These are phyloP conservation scores for Pelargonium citronellum DNA, from an alignment of 441 rosid species.

Conservation along the genomic window DNA sequence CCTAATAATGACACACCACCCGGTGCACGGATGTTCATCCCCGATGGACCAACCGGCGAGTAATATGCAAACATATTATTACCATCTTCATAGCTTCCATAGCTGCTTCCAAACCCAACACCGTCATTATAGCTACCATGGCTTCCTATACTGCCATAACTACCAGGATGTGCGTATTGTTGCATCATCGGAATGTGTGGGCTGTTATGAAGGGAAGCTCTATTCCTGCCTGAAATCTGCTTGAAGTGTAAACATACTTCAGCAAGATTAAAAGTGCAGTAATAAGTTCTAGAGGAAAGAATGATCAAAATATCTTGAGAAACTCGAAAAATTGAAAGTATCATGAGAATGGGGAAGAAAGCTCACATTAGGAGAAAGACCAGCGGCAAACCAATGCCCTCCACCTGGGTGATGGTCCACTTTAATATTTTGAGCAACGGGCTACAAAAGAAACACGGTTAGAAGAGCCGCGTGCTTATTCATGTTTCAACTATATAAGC, in stretches of 20 bases:
- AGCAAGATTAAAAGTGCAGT: slow-evolving; percentile 4
- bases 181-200: slow-evolving; percentile 63
- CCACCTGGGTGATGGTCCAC: slow-evolving; percentile 99
- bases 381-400: slow-evolving; percentile 99
- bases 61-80: slow-evolving; percentile 72
- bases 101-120: slow-evolving; percentile 71
- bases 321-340: slow-evolving; percentile 19
- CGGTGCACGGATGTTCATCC: slow-evolving; percentile 67
- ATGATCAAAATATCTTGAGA: slow-evolving; percentile 5
- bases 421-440: slow-evolving; percentile 71
- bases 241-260: slow-evolving; percentile 8
- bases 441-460: slow-evolving; percentile 28
- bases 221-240: slow-evolving; percentile 72
- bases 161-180: slow-evolving; percentile 67
- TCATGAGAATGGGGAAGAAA: slow-evolving; percentile 13
- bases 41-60: slow-evolving; percentile 89
- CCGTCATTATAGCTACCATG: slow-evolving; percentile 94
- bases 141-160: slow-evolving; percentile 97
- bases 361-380: slow-evolving; percentile 96
- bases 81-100: slow-evolving; percentile 87
- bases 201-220: slow-evolving; percentile 62
- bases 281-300: slow-evolving; percentile 5
- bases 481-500: neutral
- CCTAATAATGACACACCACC: slow-evolving; percentile 70
- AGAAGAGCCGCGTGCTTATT: neutral